phyloP scores from a whole-genome alignment of 2,329 filamentous ascomycete genomes.

The Neopestalotiopsis rosae region DNA sequence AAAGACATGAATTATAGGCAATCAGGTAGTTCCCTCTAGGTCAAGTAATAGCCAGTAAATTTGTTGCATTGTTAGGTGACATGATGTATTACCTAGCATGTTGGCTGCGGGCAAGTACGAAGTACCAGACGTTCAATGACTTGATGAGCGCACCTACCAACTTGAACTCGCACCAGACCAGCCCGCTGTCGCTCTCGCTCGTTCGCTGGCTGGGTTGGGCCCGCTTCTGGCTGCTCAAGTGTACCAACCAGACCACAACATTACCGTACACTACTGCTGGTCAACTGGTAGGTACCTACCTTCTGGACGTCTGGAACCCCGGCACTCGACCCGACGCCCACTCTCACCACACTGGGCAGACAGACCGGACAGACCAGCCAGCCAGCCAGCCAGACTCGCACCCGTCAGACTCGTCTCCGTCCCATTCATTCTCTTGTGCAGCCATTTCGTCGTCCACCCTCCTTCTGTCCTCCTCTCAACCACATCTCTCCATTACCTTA shows the following conservation, averaged over 20 bases:
- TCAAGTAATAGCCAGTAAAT: too few relatives aligned
- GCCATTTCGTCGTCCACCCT: constrained; percentile 7
- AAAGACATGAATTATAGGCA: too few relatives aligned
- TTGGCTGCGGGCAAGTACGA: too few relatives aligned
- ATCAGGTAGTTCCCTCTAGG: too few relatives aligned
- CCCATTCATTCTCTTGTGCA: constrained; percentile 8
- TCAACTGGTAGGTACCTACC: background rate
- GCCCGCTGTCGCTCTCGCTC: background rate
- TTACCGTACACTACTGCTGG: background rate
- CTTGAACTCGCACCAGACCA: background rate
- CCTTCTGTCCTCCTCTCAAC: constrained; percentile 8
- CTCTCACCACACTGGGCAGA: background rate
- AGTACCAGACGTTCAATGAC: background rate
- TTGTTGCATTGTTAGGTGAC: too few relatives aligned
- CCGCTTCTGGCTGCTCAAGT: background rate
- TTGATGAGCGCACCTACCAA: background rate
- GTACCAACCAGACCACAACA: background rate
- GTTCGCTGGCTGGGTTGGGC: constrained; percentile 3
- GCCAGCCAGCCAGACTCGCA: background rate
- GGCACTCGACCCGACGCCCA: constrained; percentile 1
- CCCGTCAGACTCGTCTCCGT: constrained; percentile 3
- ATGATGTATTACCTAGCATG: too few relatives aligned
- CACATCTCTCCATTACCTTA: constrained; percentile 17
- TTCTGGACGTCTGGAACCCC: constrained; percentile 1
- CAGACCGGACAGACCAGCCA: too few relatives aligned